Evolutionary conservation across 495 filamentous ascomycete species (phyloP).

Genomic region (Neurospora tetraspora): DNA sequence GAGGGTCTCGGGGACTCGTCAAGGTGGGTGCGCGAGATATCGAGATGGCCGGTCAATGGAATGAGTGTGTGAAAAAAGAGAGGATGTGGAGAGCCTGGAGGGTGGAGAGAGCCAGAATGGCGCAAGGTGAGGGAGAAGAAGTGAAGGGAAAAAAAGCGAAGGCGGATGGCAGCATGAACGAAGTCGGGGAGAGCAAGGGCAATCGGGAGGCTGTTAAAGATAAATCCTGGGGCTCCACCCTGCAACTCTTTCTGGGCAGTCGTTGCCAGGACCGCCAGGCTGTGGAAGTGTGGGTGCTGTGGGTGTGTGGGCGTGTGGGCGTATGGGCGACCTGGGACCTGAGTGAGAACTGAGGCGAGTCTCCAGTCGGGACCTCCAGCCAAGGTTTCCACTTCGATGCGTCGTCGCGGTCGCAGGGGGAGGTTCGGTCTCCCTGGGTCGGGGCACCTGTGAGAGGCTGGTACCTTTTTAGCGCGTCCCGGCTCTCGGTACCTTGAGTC

Average conservation of each 20-base stretch:
- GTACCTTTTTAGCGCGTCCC: neutral
- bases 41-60: neutral
- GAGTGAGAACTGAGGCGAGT: neutral
- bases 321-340: neutral
- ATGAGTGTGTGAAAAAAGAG: slow-evolving; percentile 1
- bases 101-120: slow-evolving; percentile 11
- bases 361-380: neutral
- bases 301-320: neutral
- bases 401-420: neutral
- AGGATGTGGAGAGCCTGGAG: slow-evolving; percentile 17
- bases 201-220: slow-evolving; percentile 20
- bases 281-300: neutral
- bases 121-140: neutral
- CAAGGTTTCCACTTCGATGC: neutral
- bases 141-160: slow-evolving; percentile 6
- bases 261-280: neutral
- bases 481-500: neutral
- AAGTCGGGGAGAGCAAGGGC: slow-evolving; percentile 13
- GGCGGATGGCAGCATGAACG: slow-evolving; percentile 9
- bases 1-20: neutral
- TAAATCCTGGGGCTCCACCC: slow-evolving; percentile 22
- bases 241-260: slow-evolving; percentile 2
- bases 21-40: neutral
- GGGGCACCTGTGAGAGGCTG: neutral
- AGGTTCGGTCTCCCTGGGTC: neutral